Base-by-base conservation (phyloP, 352 stramenopile genomes). In the Phytophthora uliginosa region DNA sequence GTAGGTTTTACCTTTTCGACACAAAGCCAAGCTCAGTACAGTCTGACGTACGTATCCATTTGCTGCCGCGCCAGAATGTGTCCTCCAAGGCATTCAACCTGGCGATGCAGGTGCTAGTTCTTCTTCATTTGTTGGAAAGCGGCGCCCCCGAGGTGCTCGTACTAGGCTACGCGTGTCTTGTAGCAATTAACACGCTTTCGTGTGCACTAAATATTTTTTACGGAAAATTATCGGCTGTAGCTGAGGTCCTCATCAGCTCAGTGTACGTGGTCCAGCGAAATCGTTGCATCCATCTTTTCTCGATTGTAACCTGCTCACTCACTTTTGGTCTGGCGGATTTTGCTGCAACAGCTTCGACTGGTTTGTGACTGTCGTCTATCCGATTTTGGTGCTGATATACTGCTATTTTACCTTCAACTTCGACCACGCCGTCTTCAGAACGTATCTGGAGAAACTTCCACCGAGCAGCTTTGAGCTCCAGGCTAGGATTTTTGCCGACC, bases 401-500 rank as follows among this genome's bases (percentile, higher is more conserved):
- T 70, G 67, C 58, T 81, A 77, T 50, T 52, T 53, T 33, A 73
- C 69, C 28, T 86, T 84, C 28, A 52, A 76, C 22, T 79, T 85
- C 22, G 73, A 81, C 38, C 70, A 71, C 18, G 66, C 66, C 22
- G 59, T 58, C 5, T 74, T 76, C n/a, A 36, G 64, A 7, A 69
- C 77, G 20, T 74, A 78, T 47, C 34, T 74, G 24, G 45, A 71
- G 24, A 68, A 57, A 22, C 61, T 74, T 5, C 47, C 50, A 0
- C 48, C 60, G 3, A 76, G 69, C 17, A 70, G 58, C 26, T 82
- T 86, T 26, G 76, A 86, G 50, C 64, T 71, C 5, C 64, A 76
- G 4, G 67, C 67, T 17, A 74, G 79, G 0, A 51, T 76, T 10
- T 81, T 77, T 22, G 65, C 65, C 7, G 61, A 86, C 51, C 79